Base-by-base conservation (phyloP, 495 filamentous ascomycete genomes). In the Clohesyomyces aquaticus region DNA sequence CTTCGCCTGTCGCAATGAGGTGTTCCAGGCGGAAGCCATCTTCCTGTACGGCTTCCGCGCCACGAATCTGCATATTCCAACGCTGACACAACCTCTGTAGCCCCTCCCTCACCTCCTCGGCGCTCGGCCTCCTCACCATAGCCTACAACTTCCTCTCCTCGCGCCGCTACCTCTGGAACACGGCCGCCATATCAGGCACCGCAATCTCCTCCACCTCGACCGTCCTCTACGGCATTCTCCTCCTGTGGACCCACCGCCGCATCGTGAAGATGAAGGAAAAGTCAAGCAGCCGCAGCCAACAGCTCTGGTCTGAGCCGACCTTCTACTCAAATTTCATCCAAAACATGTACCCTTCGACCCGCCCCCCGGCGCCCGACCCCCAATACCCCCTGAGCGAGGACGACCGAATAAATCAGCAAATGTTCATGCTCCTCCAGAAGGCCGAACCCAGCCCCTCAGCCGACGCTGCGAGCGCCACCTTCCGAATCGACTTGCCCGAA, bases 141-240 rank as follows among this genome's bases (percentile, higher is more conserved):
- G 64, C 75, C 59, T 77, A 77, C 69, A 66, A 68, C 63, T 76
- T 77, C 69, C 52, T 74, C 23, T 71, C 70, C 35, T 71, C 66
- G 58, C 42, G 46, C 23, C 48, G 66, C 50, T 72, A 67, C 59
- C 46, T 18, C 1, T 77, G 70, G 70, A 66, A 51, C 27, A 68
- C 66, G 6, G 72, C 67, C 21, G 71, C 74, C 32, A 65, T 73
- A 22, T 61, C 71, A 14, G 38, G 63, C 48, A 70, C 67, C 22
- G 66, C 71, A 22, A 67, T 72, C 19, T 51, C 73, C 47, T 42
- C 63, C n/a, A 32, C 65, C 35, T 67, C 61, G n/a, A 72, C 71
- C 11, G 29, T 75, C 49, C 49, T 72, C 9, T 77, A 76, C 59
- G 67, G 50, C 55, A 59, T 61, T 16, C 75, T 77, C 2, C 61